Percentiles rank a stretch among this genome's conserved stretches.
phyloP scores from a whole-genome alignment of 1,284 basidiomycete genomes.

The Cutaneotrichosporon arboriforme region DNA sequence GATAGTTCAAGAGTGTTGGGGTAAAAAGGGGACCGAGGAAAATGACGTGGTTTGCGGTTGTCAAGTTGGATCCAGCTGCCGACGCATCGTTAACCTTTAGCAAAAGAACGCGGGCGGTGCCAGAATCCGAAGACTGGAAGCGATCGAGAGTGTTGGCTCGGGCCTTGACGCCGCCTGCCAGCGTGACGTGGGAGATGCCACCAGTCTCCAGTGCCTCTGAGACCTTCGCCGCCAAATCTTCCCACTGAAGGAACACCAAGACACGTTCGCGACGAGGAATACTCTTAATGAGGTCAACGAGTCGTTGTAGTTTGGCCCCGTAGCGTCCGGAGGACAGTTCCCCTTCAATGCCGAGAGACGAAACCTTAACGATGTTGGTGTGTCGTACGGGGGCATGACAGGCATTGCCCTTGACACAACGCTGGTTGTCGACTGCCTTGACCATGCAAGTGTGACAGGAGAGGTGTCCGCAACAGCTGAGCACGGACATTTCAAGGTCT shows the following conservation, averaged over 20 bases:
- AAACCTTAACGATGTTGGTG: conserved; percentile 75
- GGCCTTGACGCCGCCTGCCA: conserved; percentile 68
- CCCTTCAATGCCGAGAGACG: conserved; percentile 78
- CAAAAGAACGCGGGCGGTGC: conserved; percentile 62
- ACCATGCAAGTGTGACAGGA: conserved; percentile 71
- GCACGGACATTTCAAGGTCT: conserved; percentile 66
- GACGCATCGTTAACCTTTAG: conserved; percentile 90
- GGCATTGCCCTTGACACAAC: conserved; percentile 66
- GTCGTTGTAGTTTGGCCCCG: conserved; percentile 80
- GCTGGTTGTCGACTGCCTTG: conserved; percentile 66
- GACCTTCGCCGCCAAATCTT: conserved; percentile 84
- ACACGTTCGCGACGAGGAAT: conserved; percentile 73
- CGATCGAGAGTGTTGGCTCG: conserved; percentile 74
- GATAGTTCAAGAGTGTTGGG: conserved; percentile 70
- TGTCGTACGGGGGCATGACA: conserved; percentile 67
- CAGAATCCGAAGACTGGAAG: conserved; percentile 69
- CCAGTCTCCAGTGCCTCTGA: conserved; percentile 70
- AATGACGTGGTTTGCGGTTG: conserved; percentile 87
- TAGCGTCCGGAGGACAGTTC: conserved; percentile 68
- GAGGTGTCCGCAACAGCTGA: conserved; percentile 85
- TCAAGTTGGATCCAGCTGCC: conserved; percentile 86
- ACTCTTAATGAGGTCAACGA: conserved; percentile 74
- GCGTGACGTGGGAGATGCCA: conserved; percentile 70
- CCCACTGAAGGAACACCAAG: conserved; percentile 89
- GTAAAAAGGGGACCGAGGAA: conserved; percentile 87